phyloP scores from a whole-genome alignment of 1,284 basidiomycete species.

The Wallemia mellicola region DNA sequence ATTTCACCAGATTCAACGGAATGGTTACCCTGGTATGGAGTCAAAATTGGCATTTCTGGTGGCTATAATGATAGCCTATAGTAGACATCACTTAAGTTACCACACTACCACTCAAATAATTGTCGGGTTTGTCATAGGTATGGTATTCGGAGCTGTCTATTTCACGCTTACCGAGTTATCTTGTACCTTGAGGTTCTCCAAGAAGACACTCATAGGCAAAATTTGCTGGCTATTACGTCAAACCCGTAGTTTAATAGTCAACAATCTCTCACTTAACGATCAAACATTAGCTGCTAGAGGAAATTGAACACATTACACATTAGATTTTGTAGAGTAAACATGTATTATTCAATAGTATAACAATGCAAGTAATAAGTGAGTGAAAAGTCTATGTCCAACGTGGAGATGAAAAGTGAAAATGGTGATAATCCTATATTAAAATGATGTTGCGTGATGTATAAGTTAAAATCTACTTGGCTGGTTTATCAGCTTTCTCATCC shows the following conservation, averaged over 20 bases:
- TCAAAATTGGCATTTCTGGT: not conserved
- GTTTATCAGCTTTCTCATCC: not conserved
- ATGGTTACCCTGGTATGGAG: not conserved
- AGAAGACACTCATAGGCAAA: not conserved
- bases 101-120: conserved; percentile 37
- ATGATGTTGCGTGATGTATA: not conserved
- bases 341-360: too few relatives aligned
- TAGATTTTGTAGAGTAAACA: too few relatives aligned
- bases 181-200: not conserved
- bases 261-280: not conserved
- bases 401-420: too few relatives aligned
- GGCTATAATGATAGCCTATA: not conserved
- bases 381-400: too few relatives aligned
- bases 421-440: too few relatives aligned
- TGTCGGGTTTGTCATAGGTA: conserved; percentile 39
- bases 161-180: conserved; percentile 27
- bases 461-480: not conserved
- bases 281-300: not conserved
- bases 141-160: conserved; percentile 24
- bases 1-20: conserved; percentile 24
- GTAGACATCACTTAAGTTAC: conserved; percentile 38
- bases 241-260: not conserved
- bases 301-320: too few relatives aligned
- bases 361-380: too few relatives aligned
- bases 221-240: not conserved